Conservation (phyloP, 2,329 filamentous ascomycete species). For the Ophiostoma quercus region DNA sequence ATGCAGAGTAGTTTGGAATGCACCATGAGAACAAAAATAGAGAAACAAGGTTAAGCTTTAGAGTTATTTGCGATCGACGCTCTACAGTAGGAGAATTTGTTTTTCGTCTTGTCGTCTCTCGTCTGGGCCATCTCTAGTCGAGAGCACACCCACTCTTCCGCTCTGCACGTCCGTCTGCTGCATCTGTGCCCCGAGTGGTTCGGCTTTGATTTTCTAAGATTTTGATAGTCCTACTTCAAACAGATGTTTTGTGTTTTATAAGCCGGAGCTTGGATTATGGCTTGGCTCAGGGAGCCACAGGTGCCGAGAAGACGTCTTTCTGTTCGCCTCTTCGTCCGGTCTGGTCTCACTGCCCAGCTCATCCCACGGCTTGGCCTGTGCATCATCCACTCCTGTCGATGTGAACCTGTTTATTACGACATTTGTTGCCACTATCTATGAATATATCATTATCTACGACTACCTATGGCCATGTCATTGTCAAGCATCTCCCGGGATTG, state of each 20-base stretch:
- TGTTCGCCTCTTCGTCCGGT: neutral
- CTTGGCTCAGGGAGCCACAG: neutral
- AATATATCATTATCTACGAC: neutral
- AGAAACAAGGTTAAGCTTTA: slow-evolving; percentile 6
- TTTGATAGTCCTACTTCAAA: neutral
- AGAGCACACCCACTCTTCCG: neutral
- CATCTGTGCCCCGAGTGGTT: neutral
- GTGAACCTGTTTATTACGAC: slow-evolving; percentile 1
- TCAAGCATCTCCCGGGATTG: neutral
- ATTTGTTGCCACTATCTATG: slow-evolving; percentile 2
- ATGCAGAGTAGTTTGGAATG: neutral
- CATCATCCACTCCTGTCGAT: neutral
- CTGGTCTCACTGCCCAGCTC: neutral
- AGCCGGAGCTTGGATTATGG: neutral
- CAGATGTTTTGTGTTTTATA: neutral
- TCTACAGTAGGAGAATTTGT: neutral
- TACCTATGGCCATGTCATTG: neutral
- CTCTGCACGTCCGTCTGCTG: neutral
- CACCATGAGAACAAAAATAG: neutral
- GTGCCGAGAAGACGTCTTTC: neutral
- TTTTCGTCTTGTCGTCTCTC: slow-evolving; percentile 2
- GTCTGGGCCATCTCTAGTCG: neutral
- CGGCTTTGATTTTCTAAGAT: neutral
- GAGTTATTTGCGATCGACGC: slow-evolving; percentile 1
- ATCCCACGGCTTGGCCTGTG: neutral